A percentile compares a stretch with the other conserved stretches of the same genome.
Conservation (phyloP, 352 stramenopile species). For the Globisporangium echinulatum region DNA sequence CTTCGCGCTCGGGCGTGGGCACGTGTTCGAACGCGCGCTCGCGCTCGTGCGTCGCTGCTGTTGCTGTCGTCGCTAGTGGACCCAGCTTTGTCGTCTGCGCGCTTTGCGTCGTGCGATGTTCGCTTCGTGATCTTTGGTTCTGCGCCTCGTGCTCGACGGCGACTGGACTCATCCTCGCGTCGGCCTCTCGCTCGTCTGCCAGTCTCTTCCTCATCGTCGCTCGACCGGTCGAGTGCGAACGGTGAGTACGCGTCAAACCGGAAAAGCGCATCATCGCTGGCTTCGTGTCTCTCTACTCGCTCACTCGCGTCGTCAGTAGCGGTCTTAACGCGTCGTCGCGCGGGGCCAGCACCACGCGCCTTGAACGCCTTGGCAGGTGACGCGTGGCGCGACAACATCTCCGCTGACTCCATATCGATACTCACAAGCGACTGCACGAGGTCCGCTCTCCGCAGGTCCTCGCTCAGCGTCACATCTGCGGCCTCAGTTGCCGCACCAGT, state of each 20-base stretch:
- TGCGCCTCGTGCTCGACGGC: too few relatives aligned
- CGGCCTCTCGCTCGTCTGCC: background rate
- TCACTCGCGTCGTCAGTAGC: constrained; percentile 1
- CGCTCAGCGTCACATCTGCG: background rate
- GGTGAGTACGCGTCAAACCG: constrained; percentile 32
- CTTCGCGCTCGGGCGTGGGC: background rate
- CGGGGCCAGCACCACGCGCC: background rate
- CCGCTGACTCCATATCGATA: constrained; percentile 35
- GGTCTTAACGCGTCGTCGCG: background rate
- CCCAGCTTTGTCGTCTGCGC: too few relatives aligned
- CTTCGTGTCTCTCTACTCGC: too few relatives aligned
- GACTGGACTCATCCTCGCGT: background rate
- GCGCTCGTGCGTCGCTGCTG: background rate
- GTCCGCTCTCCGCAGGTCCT: background rate
- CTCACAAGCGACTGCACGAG: constrained; percentile 39
- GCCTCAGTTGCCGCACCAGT: background rate
- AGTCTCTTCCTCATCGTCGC: background rate
- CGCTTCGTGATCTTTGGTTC: too few relatives aligned
- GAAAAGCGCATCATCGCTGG: constrained; percentile 13
- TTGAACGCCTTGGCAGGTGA: background rate
- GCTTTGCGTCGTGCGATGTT: too few relatives aligned
- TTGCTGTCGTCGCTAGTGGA: background rate
- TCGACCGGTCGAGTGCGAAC: constrained; percentile 5
- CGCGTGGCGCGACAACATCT: constrained; percentile 9
- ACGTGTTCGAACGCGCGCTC: background rate